phyloP scores from a whole-genome alignment of 176 grass and related monocot species.

The Neostapfia colusana region DNA sequence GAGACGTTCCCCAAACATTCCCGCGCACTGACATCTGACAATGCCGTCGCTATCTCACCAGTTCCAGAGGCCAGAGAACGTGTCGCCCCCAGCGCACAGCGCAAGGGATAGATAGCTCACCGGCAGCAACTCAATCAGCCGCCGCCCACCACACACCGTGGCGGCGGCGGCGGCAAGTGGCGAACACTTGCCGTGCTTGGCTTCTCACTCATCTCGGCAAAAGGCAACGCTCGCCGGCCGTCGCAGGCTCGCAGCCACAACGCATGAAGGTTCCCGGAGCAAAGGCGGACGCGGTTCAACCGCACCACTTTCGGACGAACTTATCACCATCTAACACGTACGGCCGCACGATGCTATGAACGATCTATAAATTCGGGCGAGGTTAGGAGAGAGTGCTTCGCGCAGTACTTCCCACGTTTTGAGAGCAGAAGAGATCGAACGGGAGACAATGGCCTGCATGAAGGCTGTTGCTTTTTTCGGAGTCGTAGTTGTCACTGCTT shows the following conservation, averaged over 20 bases:
- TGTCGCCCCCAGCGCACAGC: conserved; percentile 4
- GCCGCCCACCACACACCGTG: conserved; percentile 2
- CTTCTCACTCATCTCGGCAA: background rate
- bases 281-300: conserved; percentile 14
- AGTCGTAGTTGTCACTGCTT: conserved; percentile 3
- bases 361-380: conserved; percentile 42
- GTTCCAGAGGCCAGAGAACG: conserved; percentile 21
- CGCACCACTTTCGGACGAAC: background rate
- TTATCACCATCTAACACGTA: background rate
- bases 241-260: background rate
- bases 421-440: background rate
- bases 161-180: background rate
- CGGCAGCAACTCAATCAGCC: background rate
- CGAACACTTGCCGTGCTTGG: background rate
- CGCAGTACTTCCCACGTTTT: background rate
- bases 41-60: background rate
- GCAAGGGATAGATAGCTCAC: background rate
- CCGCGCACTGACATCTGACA: background rate
- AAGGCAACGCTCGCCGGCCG: conserved; percentile 21
- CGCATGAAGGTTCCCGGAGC: background rate
- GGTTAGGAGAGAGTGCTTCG: background rate
- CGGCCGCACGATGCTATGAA: background rate
- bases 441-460: conserved; percentile 31
- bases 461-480: conserved; percentile 31
- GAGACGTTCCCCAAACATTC: background rate